Conservation (phyloP, 805 yeast species). For the Yamadazyma laniorum region DNA sequence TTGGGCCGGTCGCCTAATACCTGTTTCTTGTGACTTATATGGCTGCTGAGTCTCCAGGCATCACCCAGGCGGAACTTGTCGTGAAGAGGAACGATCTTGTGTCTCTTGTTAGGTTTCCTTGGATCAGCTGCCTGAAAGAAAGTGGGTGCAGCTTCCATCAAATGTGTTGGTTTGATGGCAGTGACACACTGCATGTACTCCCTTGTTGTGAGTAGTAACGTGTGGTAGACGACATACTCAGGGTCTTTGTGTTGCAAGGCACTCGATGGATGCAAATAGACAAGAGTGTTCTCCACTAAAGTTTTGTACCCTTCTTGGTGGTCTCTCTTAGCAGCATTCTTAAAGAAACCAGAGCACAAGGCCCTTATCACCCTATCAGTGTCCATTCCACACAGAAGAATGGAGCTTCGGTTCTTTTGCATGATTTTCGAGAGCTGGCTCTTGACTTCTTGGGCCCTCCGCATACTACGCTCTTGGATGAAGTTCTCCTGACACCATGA, state of each 20-base stretch:
- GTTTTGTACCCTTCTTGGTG: conserved; percentile 55
- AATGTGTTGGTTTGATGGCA: conserved; percentile 79
- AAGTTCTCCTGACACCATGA: conserved; percentile 81
- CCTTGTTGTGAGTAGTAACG: conserved; percentile 74
- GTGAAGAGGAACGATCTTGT: conserved; percentile 72
- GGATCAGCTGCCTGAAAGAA: conserved; percentile 66
- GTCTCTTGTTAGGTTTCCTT: conserved; percentile 51
- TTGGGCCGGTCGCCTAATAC: neutral
- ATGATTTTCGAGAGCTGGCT: conserved; percentile 63
- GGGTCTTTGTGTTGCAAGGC: conserved; percentile 60
- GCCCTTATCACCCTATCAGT: conserved; percentile 59
- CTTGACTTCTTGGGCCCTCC: conserved; percentile 76
- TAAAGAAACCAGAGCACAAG: conserved; percentile 65
- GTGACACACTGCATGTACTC: conserved; percentile 93
- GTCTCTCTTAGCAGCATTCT: conserved; percentile 64
- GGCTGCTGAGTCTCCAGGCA: conserved; percentile 71
- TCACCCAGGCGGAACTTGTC: conserved; percentile 60
- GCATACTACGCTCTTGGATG: conserved; percentile 74
- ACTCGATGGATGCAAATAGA: conserved; percentile 85
- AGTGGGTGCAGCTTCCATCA: conserved; percentile 65
- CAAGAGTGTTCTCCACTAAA: conserved; percentile 66
- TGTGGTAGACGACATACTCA: conserved; percentile 80
- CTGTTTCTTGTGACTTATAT: conserved; percentile 22
- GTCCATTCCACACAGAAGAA: conserved; percentile 53
- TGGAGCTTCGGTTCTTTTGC: conserved; percentile 44